Evolutionary conservation across 2,329 filamentous ascomycete species (phyloP), one percentile per base, ranked within the genome.

Genomic region (Harringtonia aguacate): DNA sequence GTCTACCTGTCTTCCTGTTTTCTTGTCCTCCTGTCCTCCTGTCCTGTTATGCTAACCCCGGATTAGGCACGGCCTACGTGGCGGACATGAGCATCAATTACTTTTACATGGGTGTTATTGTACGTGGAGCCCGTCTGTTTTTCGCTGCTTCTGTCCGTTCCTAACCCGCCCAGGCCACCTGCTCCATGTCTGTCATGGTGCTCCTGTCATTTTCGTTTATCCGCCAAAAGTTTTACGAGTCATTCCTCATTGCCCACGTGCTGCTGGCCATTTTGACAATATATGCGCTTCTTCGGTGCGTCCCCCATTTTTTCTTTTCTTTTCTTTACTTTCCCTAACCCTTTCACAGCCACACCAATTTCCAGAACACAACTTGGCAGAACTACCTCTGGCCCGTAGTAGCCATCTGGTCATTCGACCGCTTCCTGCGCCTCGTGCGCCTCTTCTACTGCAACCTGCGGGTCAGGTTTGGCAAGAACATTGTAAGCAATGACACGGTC

Each of bases 151-250:
- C n/a, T n/a, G n/a, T n/a, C n/a, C n/a, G n/a, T n/a, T n/a, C n/a
- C n/a, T n/a, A n/a, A n/a, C n/a, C n/a, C n/a, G n/a, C n/a, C n/a
- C 33, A 37, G 41, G 67, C 66, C 1, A 69, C 63, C 0, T 50
- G 68, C 3, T 44, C 58, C 31, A 69, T 70, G 72, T 67, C 64
- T 17, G 53, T 65, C 1, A 53, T 72, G 0, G 45, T 73, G 0
- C 59, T 55, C 0, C 62, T 69, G 28, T 77, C 75, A 0, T 56
- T 72, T 1, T 72, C 69, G 48, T 72, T 66, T 55, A 58, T 77
- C 17, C 65, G 74, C 0, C 62, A 66, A 10, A 65, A 65, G 10
- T 64, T 67, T 14, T 81, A 76, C 47, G 72, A 76, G 48, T 35
- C 67, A 1, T 73, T 74, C 48, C 56, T 73, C 0, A 49, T 63